Conservation (phyloP, 371 early-diverging fungal genomes). For the Dichotomocladium elegans region DNA sequence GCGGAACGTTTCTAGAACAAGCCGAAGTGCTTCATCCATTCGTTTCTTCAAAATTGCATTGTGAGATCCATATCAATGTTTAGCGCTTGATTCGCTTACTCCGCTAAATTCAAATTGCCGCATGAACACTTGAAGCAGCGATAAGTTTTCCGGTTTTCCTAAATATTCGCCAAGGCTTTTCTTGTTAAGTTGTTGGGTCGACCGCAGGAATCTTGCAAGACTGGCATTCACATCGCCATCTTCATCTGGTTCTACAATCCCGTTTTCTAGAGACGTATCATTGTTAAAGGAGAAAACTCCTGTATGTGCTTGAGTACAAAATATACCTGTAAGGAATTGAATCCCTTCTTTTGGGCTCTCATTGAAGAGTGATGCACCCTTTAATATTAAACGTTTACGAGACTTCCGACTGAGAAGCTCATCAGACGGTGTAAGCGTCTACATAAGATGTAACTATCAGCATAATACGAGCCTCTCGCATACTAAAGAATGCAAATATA, state of each 20-base stretch:
- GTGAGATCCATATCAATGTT: not conserved
- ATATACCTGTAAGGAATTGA: slow-evolving; percentile 54
- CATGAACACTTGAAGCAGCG: slow-evolving; percentile 75
- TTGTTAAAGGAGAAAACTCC: not conserved
- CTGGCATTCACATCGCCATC: slow-evolving; percentile 52
- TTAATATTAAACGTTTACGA: slow-evolving; percentile 69
- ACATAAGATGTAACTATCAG: no score
- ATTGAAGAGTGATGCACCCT: slow-evolving; percentile 83
- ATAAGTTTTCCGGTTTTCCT: slow-evolving; percentile 78
- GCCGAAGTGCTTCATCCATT: slow-evolving; percentile 85
- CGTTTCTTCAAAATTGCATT: slow-evolving; percentile 45
- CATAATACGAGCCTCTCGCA: no score
- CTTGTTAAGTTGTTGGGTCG: slow-evolving; percentile 76
- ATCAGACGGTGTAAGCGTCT: slow-evolving; percentile 27
- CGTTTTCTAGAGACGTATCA: slow-evolving; percentile 27
- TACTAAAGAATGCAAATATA: not conserved
- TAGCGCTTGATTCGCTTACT: slow-evolving; percentile 36
- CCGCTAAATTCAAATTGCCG: slow-evolving; percentile 81
- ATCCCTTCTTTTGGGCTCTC: slow-evolving; percentile 83
- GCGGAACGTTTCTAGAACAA: slow-evolving; percentile 81
- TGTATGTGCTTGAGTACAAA: not conserved
- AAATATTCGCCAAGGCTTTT: slow-evolving; percentile 84
- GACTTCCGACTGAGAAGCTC: slow-evolving; percentile 35
- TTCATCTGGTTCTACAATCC: slow-evolving; percentile 39
- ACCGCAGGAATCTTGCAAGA: slow-evolving; percentile 69